These are phyloP conservation scores for Candida mattraensis DNA, from an alignment of 805 yeast species.

Conservation along the genomic window DNA sequence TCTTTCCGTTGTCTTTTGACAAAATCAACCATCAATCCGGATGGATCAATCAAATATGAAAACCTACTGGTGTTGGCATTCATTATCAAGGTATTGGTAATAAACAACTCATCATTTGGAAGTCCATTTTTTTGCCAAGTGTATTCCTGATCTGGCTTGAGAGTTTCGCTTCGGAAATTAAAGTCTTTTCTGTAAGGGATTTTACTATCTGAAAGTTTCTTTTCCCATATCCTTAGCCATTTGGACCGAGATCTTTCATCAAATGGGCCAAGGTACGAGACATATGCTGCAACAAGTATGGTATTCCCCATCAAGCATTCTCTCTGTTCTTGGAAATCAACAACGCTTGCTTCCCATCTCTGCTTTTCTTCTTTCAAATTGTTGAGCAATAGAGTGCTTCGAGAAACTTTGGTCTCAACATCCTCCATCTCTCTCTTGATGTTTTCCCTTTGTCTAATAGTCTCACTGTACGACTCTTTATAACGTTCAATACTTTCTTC, in stretches of 20 bases:
- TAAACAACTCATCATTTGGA: constrained; percentile 55
- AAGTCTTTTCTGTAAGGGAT: constrained; percentile 42
- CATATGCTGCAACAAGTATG: constrained; percentile 59
- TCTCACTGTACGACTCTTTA: constrained; percentile 63
- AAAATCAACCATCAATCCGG: constrained; percentile 44
- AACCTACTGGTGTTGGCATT: constrained; percentile 28
- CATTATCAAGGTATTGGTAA: constrained; percentile 64
- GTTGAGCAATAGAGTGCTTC: constrained; percentile 63
- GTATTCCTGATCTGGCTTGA: constrained; percentile 40
- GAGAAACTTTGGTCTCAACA: constrained; percentile 58
- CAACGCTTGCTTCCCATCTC: constrained; percentile 71
- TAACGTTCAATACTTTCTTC: constrained; percentile 66
- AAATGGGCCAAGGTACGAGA: constrained; percentile 59
- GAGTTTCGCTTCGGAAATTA: constrained; percentile 37
- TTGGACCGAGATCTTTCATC: constrained; percentile 35
- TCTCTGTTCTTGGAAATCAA: constrained; percentile 46
- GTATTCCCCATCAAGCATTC: constrained; percentile 61
- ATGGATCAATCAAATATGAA: constrained; percentile 76
- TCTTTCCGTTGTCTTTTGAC: constrained; percentile 39
- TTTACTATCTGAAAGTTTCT: constrained; percentile 33
- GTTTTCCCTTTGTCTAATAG: constrained; percentile 77
- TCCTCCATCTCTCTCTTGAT: constrained; percentile 67
- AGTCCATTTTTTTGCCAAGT: constrained; percentile 56
- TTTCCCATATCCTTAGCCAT: constrained; percentile 23
- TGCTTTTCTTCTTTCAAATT: constrained; percentile 64